Percentiles rank a stretch among this genome's conserved stretches.
These are phyloP conservation scores for Chlamydomonas reinhardtii DNA, from an alignment of 163 green algal species.

Conservation along the genomic window DNA sequence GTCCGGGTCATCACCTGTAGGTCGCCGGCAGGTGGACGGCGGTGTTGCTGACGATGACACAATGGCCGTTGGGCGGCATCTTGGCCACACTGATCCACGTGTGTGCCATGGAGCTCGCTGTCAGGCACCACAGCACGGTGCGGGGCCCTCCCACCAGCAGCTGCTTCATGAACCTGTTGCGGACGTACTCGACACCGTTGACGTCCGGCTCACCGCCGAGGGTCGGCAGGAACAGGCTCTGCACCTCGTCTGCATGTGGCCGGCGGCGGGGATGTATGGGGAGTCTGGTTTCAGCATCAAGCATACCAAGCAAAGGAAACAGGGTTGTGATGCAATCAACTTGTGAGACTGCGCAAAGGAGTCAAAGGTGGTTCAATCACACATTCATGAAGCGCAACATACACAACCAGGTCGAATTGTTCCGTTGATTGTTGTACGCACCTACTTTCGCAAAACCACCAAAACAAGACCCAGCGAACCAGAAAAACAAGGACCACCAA, in stretches of 20 bases:
- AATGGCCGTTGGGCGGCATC: slow-evolving; percentile 9
- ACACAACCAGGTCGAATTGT: too few species aligned
- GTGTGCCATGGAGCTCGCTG: neutral
- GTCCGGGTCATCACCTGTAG: too few species aligned
- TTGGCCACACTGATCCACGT: slow-evolving; percentile 14
- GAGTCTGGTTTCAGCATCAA: neutral
- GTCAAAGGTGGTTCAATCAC: too few species aligned
- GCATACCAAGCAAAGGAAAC: too few species aligned
- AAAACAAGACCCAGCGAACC: too few species aligned
- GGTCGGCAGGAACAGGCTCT: slow-evolving; percentile 21
- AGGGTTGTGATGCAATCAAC: too few species aligned
- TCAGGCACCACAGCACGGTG: too few species aligned
- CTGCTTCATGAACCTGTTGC: slow-evolving; percentile 15
- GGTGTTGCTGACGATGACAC: neutral
- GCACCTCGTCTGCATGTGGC: slow-evolving; percentile 20
- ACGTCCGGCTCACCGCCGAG: neutral
- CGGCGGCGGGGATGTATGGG: too few species aligned
- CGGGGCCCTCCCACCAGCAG: neutral
- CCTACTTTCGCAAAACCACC: neutral
- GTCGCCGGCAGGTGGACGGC: slow-evolving; percentile 3
- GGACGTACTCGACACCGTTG: neutral
- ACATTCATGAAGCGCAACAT: too few species aligned
- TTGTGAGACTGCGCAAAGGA: too few species aligned
- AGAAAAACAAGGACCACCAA: too few species aligned
- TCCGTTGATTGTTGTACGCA: too few species aligned